Evolutionary conservation across 495 filamentous ascomycete genomes (phyloP), one percentile per base, ranked within the genome.

Genomic region (Penicillium daleae): DNA sequence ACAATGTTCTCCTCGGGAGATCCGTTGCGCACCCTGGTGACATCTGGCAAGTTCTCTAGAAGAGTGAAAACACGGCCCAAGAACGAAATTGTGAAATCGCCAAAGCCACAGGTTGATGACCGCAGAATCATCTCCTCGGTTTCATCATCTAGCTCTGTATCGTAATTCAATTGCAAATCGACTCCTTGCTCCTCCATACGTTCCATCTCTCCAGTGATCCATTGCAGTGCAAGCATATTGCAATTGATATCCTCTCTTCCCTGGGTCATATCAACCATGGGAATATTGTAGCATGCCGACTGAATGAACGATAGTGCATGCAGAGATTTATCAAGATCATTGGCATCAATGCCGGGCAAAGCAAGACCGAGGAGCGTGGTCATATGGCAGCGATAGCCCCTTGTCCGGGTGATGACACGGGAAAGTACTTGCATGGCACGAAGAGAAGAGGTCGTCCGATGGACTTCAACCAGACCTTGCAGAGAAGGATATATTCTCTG

Each of bases 1-100:
- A 97, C 92, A 22, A 98, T 92, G 62, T 94, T 96, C 67, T 99
- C 95, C 75, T 99, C 95, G 1, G 95, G 94, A 1, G 93, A 95
- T 12, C 92, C 92, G 39, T 91, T 93, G 59, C 93, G 87, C 32
- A 97, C 86, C 40, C 92, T 83, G 49, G 91, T 87, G 8, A 92
- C 86, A 76, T 99, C 95, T 7, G 95, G 95, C 10, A 99, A 82
- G 66, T 99, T 99, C 71, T 98, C 93, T 32, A 99, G 72, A 9
- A 99, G 82, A 2, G 92, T 96, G 74, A 99, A 99, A 8, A 99
- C 91, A 65, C 93, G 91, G 17, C 94, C 96, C 10, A 98, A 80
- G 66, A 99, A 89, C 8, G 92, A 88, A 54, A 93, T 82, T 26
- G 97, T 82, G 68, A 97, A 99, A 71, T 98, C 93, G 27, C 91